phyloP scores from a whole-genome alignment of 2,329 filamentous ascomycete species.

The Fusarium succisae region DNA sequence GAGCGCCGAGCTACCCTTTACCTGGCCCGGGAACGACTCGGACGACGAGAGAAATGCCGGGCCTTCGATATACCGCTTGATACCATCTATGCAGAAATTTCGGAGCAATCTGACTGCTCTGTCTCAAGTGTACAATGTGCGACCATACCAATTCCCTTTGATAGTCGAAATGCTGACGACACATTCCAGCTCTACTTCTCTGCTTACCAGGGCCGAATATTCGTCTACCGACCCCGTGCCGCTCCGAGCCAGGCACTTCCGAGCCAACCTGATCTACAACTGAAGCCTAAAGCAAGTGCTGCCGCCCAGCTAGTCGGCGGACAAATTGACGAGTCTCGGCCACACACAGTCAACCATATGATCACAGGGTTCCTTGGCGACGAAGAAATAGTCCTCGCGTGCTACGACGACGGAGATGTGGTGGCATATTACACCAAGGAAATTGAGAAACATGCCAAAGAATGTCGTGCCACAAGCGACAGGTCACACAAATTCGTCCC shows the following conservation, averaged over 20 bases:
- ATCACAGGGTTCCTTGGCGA: slow-evolving; percentile 74
- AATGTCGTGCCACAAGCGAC: slow-evolving; percentile 5
- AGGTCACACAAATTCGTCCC: slow-evolving; percentile 26
- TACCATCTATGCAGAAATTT: slow-evolving; percentile 51
- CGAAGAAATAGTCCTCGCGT: slow-evolving; percentile 73
- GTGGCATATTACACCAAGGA: slow-evolving; percentile 72
- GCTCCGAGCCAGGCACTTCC: slow-evolving; percentile 59
- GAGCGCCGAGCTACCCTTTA: slow-evolving; percentile 41
- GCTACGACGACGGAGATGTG: slow-evolving; percentile 80
- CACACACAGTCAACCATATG: slow-evolving; percentile 75
- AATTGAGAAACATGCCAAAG: slow-evolving; percentile 57
- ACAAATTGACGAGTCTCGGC: slow-evolving; percentile 59
- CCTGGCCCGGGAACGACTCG: slow-evolving; percentile 42
- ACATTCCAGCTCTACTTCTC: slow-evolving; percentile 65
- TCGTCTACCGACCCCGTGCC: slow-evolving; percentile 63
- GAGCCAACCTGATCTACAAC: slow-evolving; percentile 58
- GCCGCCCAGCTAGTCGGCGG: slow-evolving; percentile 57
- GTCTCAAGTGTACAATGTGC: slow-evolving; percentile 66
- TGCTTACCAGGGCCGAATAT: slow-evolving; percentile 65
- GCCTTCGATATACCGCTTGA: slow-evolving; percentile 43
- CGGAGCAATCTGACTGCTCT: slow-evolving; percentile 67
- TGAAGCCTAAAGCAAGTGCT: slow-evolving; percentile 56
- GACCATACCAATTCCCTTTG: slow-evolving; percentile 4
- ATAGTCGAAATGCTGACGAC: slow-evolving; percentile 15
- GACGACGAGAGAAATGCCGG: slow-evolving; percentile 35